These are phyloP conservation scores for Tripterygium wilfordii DNA, from an alignment of 177 flowering plant genomes.

Conservation along the genomic window DNA sequence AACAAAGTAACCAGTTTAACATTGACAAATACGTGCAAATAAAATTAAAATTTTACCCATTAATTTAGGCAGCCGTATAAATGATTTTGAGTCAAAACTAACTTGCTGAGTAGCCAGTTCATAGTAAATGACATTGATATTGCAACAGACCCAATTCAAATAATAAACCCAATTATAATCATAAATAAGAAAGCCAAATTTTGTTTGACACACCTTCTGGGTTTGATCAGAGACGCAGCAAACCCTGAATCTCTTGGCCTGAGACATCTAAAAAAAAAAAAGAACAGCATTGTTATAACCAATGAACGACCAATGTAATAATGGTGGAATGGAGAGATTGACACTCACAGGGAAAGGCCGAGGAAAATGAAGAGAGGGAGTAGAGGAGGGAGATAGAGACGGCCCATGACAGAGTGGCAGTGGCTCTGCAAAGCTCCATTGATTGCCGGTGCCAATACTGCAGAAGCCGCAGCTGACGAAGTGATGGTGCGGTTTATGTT, in stretches of 20 bases:
- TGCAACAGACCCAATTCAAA: no score
- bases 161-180: no score
- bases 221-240: slow-evolving; percentile 23
- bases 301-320: neutral
- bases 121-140: no score
- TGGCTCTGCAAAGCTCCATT: slow-evolving; percentile 43
- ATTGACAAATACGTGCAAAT: no score
- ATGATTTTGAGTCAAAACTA: no score
- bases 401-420: slow-evolving; percentile 41
- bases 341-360: slow-evolving; percentile 24
- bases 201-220: slow-evolving; percentile 27
- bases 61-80: no score
- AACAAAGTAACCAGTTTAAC: no score
- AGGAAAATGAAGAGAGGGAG: slow-evolving; percentile 29
- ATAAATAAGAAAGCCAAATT: no score
- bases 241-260: slow-evolving; percentile 31
- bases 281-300: neutral
- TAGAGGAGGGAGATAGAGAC: slow-evolving; percentile 31
- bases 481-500: neutral
- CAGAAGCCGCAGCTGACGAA: no score
- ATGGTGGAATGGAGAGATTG: neutral
- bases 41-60: no score
- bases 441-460: neutral
- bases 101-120: no score
- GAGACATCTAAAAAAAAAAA: slow-evolving; percentile 17